Base-by-base conservation (phyloP, 1,284 basidiomycete species). In the Tilletia horrida region DNA sequence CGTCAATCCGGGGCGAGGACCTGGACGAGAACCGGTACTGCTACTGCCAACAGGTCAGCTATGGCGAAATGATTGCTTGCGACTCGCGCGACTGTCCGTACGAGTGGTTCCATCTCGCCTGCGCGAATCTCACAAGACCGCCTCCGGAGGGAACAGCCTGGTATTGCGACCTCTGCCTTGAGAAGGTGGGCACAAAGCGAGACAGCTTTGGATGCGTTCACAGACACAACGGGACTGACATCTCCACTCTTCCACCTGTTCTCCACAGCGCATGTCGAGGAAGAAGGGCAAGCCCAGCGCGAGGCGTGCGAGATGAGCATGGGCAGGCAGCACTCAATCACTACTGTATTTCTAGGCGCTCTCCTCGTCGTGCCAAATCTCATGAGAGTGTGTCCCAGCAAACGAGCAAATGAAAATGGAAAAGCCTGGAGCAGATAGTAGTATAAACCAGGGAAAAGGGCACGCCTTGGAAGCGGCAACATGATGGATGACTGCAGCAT, bases 11-110 rank as follows among this genome's bases (percentile, higher is more conserved):
- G 4, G 88, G 85, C 23, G 91, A 92, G 67, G 74, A 71, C 43
- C 88, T 31, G 55, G 55, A 91, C 72, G 86, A 87, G 67, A 87
- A 85, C 73, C 86, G 87, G 23, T 98, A 97, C 83, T 98, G 94
- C 83, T 88, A 90, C 84, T 97, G 94, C 82, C 86, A 91, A 71
- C 86, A 89, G 27, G 86, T 89, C 66, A 92, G 91, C 79, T 94
- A 90, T 77, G 93, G 94, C 35, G 91, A 95, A 83, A 98, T 98
- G 95, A 93, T 98, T 76, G 95, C 89, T 2, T 98, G 95, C 82
- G 95, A 98, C 83, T 90, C 90, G 75, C 85, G 86, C n/a, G 87
- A 87, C 59, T 97, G 95, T 83, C 88, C 90, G 78, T 85, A 86
- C 67, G 94, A 97, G 89, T 97, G 95, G 95, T 62, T 62, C 43